Percentiles rank a stretch among this genome's conserved stretches.
phyloP scores from a whole-genome alignment of 352 stramenopile species.

The Phytopythium boreale region DNA sequence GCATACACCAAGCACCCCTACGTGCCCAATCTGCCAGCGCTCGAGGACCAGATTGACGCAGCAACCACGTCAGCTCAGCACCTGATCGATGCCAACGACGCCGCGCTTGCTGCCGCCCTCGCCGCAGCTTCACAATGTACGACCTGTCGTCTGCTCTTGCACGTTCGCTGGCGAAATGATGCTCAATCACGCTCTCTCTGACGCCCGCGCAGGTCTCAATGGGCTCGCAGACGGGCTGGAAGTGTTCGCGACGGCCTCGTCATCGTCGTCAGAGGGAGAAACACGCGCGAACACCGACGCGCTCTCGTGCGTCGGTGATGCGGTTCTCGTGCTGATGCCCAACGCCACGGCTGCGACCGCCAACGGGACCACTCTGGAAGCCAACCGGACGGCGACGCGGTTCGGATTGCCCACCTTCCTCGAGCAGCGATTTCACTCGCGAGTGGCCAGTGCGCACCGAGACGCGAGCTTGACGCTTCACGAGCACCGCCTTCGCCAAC shows the following conservation, averaged over 20 bases:
- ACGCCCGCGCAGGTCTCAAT: neutral
- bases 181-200: neutral
- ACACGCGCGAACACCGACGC: neutral
- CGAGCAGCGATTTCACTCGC: neutral
- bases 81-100: slow-evolving; percentile 27
- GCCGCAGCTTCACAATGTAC: slow-evolving; percentile 23
- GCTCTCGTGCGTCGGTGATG: neutral
- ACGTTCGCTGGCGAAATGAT: neutral
- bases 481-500: neutral
- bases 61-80: slow-evolving; percentile 13
- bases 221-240: neutral
- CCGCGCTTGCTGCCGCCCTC: slow-evolving; percentile 11
- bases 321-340: neutral
- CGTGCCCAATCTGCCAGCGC: slow-evolving; percentile 6
- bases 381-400: neutral
- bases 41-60: slow-evolving; percentile 18
- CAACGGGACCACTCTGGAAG: neutral
- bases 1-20: neutral
- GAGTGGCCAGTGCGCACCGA: neutral
- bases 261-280: neutral
- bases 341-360: neutral
- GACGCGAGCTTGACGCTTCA: neutral
- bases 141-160: neutral
- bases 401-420: neutral
- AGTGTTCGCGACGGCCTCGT: neutral